Conservation (phyloP, 2,329 filamentous ascomycete genomes). For the Xylariaceae sp. region DNA sequence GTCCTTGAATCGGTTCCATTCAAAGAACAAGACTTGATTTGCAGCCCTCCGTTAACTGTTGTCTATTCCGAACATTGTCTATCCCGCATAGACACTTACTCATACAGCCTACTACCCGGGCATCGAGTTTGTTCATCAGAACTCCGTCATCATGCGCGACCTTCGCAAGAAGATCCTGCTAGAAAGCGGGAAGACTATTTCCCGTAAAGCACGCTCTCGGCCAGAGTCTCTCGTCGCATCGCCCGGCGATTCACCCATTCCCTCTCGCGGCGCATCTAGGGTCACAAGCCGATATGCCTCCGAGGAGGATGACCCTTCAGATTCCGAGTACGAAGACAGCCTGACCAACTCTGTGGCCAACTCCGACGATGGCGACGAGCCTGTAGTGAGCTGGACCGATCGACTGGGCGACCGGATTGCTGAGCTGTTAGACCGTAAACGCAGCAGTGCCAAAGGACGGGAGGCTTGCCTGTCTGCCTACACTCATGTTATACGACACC, state of each 20-base stretch:
- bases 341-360: slow-evolving; percentile 45
- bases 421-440: slow-evolving; percentile 69
- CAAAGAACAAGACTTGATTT: slow-evolving; percentile 29
- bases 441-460: slow-evolving; percentile 65
- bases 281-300: slow-evolving; percentile 58
- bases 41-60: background rate
- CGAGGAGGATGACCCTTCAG: slow-evolving; percentile 55
- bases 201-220: slow-evolving; percentile 59
- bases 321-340: slow-evolving; percentile 49
- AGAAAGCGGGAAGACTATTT: slow-evolving; percentile 67
- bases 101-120: background rate
- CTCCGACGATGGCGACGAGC: slow-evolving; percentile 62
- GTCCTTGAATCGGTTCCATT: slow-evolving; percentile 23
- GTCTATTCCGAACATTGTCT: background rate
- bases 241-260: slow-evolving; percentile 51
- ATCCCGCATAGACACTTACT: background rate
- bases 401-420: slow-evolving; percentile 62
- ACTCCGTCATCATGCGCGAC: slow-evolving; percentile 49
- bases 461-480: slow-evolving; percentile 60
- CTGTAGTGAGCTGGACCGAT: slow-evolving; percentile 54
- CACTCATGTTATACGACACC: slow-evolving; percentile 60
- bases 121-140: slow-evolving; percentile 1
- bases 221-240: slow-evolving; percentile 53
- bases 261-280: slow-evolving; percentile 55
- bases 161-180: slow-evolving; percentile 62